Evolutionary conservation across 1,284 basidiomycete species (phyloP), one percentile per base, ranked within the genome.

Genomic region (Ceratobasidium sp.): DNA sequence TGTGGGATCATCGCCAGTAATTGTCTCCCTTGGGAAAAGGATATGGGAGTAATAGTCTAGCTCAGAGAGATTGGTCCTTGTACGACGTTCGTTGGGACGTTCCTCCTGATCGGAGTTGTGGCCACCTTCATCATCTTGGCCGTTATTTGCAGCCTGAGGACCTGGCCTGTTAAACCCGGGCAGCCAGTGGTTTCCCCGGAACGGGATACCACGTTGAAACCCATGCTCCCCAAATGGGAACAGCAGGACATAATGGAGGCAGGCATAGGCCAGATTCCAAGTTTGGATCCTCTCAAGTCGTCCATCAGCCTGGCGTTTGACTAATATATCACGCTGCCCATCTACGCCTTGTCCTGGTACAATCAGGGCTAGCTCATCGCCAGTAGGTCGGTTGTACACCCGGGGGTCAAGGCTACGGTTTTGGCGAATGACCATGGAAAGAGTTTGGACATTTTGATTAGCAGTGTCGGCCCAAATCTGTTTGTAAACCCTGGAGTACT

Each of bases 221-320:
- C 87, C 87, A 57, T 81, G 64, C 46, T 85, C 82, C 1, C 85
- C 87, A 54, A 66, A n/a, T 13, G 85, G 86, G 80, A 87, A 88
- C 0, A 87, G 79, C 0, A 87, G 79, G 0, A 86, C 83, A 84
- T 88, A 87, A 20, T 86, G 84, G 0, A 88, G 80, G 0, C 84
- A 78, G 0, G 80, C 54, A 81, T 88, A 88, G 0, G 83, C 79
- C 20, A 83, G 84, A 80, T 86, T 83, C 0, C 80, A 69, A 20
- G 87, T 82, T 79, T 81, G 83, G 61, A 89, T 85, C 0, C 78
- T 65, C 10, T 79, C 20, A 0, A 88, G 78, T 0, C 79, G 80
- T 44, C 83, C 83, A 66, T 52, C 59, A 12, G 66, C 65, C 1
- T 80, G 81, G 6, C 86, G 80, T 20, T 57, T 20, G n/a, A 57